Base-by-base conservation (phyloP, 352 stramenopile genomes). In the Phytophthora cryptogea region DNA sequence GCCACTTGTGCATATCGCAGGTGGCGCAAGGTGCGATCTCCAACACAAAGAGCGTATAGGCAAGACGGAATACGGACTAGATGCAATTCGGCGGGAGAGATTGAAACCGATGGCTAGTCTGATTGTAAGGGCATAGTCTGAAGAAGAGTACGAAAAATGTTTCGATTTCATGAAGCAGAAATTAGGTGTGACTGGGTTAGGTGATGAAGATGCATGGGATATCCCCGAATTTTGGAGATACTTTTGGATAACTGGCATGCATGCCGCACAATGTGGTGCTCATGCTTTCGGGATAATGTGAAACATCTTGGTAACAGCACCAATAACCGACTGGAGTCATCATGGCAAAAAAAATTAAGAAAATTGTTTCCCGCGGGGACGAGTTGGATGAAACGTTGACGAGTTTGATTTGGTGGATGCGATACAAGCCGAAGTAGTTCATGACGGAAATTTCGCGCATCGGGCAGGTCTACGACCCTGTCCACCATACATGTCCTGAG, bases 41-140 rank as follows among this genome's bases (percentile, higher is more conserved):
- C 43, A 50, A 50, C 43, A 49, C 42, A 7, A 59, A 26, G 37
- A 33, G 10, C 27, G 51, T 10, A 35, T 65, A 0, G 43, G 3
- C 13, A 35, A 35, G 31, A 35, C 31, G 31, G 31, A 35, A 8
- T 35, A 35, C 7, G 31, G 2, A 10, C 31, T 35, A 9, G 31
- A 35, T 9, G 31, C 31, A 3, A 35, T 35, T 35, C 31, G 13
- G 31, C 31, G 31, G 13, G 31, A 1, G 4, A 4, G 31, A 1
- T 9, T 35, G 2, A 35, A 35, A 35, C 31, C 31, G 8, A 8
- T 35, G 2, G 31, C 6, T 1, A 35, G 2, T 9, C 31, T 35
- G n/a, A n/a, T 8, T 35, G 31, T 35, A 10, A 7, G 31, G 6
- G 3, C 31, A 1, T 9, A 35, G 6, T 13, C 3, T 10, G 3